Base-by-base conservation (phyloP, 805 yeast species). In the Nakazawaea wyomingensis region DNA sequence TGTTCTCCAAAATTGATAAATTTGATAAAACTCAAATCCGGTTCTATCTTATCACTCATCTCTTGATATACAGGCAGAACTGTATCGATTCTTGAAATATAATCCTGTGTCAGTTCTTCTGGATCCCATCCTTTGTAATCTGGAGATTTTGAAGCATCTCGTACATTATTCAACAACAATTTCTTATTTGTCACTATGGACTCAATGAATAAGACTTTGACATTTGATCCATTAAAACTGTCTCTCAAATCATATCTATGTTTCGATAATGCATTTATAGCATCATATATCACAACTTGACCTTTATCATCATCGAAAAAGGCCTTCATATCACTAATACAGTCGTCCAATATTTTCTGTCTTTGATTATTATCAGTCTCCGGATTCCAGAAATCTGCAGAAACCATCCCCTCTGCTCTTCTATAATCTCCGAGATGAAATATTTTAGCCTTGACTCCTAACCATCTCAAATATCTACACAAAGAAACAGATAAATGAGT, bases 231-330 rank as follows among this genome's bases (percentile, higher is more conserved):
- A 6, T 68, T 64, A 53, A 91, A 79, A 45, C 63, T 62, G 27
- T 71, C 69, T 21, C 74, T 74, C 30, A 91, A 62, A 24, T 72
- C 74, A 6, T 69, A 54, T 52, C 99, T 72, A 51, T 82, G 84
- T 39, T 72, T 70, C 17, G 82, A 77, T 37, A 83, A 66, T 5
- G 93, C 96, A 59, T 93, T 93, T 39, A 93, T 85, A 0, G 98
- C 98, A 62, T 93, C 99, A 62, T 86, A 93, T 18, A 93, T 86
- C 4, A 96, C 99, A 26, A 93, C 87, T 64, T 93, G 99, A 9
- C 98, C 98, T 55, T 78, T 78, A 48, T 82, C 87, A 22, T 74
- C 73, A 49, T 76, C 74, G 61, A 87, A 88, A 54, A 85, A 89
- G 19, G 69, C 65, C 43, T 74, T 57, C 60, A 91, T 80, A 57